Percentiles rank a stretch among this genome's conserved stretches.
phyloP scores from a whole-genome alignment of 1,284 basidiomycete genomes.

The Pseudozyma sp. region DNA sequence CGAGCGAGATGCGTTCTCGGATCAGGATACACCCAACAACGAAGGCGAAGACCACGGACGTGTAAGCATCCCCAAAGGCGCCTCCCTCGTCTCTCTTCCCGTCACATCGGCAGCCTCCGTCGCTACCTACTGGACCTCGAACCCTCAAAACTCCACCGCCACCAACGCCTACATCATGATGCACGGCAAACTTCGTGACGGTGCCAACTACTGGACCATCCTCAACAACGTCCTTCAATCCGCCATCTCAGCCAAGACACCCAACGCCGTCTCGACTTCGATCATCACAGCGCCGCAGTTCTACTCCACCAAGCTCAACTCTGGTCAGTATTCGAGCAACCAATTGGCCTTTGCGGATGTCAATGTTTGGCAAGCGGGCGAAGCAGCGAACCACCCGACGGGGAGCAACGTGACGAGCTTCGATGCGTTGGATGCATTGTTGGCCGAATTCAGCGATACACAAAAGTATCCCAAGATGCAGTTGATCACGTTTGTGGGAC shows the following conservation, averaged over 20 bases:
- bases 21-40: constrained; percentile 30
- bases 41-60: constrained; percentile 52
- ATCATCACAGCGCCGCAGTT: constrained; percentile 64
- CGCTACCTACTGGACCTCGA: constrained; percentile 54
- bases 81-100: constrained; percentile 46
- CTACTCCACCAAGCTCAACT: constrained; percentile 58
- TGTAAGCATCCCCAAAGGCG: constrained; percentile 43
- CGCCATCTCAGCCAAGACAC: constrained; percentile 37
- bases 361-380: constrained; percentile 64
- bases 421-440: constrained; percentile 62
- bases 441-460: constrained; percentile 55
- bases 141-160: constrained; percentile 43
- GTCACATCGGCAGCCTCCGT: constrained; percentile 30
- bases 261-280: constrained; percentile 33
- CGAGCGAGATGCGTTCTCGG: constrained; percentile 38
- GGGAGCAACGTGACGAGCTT: constrained; percentile 53
- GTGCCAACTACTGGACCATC: constrained; percentile 57
- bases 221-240: constrained; percentile 54
- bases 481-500: constrained; percentile 64
- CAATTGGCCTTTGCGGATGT: constrained; percentile 58
- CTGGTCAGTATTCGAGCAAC: constrained; percentile 54
- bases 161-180: constrained; percentile 64
- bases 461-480: constrained; percentile 57
- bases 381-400: constrained; percentile 54
- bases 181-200: constrained; percentile 63